These are phyloP conservation scores for Penicillium polonicum DNA, from an alignment of 2,329 filamentous ascomycete genomes.

Conservation along the genomic window DNA sequence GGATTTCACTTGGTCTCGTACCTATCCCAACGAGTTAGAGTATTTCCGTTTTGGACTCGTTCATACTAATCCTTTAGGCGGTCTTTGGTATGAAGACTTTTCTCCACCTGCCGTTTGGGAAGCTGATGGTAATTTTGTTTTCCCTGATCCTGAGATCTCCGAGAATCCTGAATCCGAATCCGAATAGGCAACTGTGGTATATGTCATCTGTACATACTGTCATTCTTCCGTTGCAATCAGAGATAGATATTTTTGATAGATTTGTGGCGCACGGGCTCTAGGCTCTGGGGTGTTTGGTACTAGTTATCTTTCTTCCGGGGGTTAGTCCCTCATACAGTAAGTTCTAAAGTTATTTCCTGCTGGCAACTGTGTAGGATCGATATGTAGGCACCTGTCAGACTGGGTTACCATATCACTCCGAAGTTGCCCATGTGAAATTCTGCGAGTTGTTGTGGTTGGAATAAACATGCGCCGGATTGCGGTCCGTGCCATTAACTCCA, in stretches of 20 bases:
- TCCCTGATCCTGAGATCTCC: constrained; percentile 10
- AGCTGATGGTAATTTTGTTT: constrained; percentile 15
- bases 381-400: neutral
- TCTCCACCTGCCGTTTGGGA: constrained; percentile 19
- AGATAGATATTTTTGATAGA: neutral
- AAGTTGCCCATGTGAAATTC: constrained; percentile 31
- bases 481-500: too few species aligned
- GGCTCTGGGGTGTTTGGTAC: neutral
- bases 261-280: neutral
- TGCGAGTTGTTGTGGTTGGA: neutral
- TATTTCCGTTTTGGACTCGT: constrained; percentile 48
- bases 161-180: neutral
- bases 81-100: constrained; percentile 44
- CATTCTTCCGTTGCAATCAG: neutral
- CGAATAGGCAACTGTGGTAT: neutral
- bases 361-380: too few species aligned
- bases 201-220: neutral
- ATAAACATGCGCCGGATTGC: neutral
- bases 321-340: neutral
- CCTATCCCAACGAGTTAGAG: constrained; percentile 31
- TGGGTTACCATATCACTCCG: constrained; percentile 42
- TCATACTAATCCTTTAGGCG: constrained; percentile 36
- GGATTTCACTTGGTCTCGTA: constrained; percentile 39
- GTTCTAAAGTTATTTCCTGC: constrained; percentile 19
- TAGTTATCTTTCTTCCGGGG: neutral